Base-by-base conservation (phyloP, 129 eudicot genomes). In the Escallonia rubra region DNA sequence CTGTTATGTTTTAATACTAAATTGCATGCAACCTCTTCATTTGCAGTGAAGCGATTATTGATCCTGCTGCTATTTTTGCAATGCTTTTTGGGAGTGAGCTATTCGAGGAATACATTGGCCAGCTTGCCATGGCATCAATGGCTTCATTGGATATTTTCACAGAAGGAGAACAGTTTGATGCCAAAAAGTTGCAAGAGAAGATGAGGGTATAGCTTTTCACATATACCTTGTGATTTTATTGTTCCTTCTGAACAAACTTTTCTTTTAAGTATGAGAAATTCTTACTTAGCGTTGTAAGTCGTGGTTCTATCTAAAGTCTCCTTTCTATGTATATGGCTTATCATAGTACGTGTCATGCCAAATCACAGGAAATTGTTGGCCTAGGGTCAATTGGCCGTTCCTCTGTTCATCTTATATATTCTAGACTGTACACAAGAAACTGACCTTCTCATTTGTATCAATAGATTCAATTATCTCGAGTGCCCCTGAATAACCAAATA, bases 31-130 rank as follows among this genome's bases (percentile, higher is more conserved):
- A 40, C 70, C 4, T 73, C 16, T 66, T 71, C 40, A 16, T 78
- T 23, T 89, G 45, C 86, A 93, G 99, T 67, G 99, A 93, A 0
- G 84, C 92, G 41, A 93, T 89, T 69, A 86, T 93, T 58, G 99
- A 93, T 59, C 96, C 96, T 70, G 98, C 96, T 59, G 95, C 99
- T 63, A 89, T 89, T n/a, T 93, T 93, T 82, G 96, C 99, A 6
- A 89, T 93, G 96, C 96, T 93, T 67, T 93, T 93, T 55, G 99
- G 99, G 76, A 93, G 96, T 75, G 98, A 93, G 76, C 85, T 89
- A 65, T 93, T 93, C 68, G 96, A 93, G 77, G 99, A 93, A 66
- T 89, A 93, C 80, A 89, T 93, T 51, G 96, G 99, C 57, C 95
- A 93, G 78, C 90, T 89, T 61, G 96, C 99, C 15, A 89, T 93